Base-by-base conservation (phyloP, 2,329 filamentous ascomycete genomes). In the Mollisiaceae sp. region DNA sequence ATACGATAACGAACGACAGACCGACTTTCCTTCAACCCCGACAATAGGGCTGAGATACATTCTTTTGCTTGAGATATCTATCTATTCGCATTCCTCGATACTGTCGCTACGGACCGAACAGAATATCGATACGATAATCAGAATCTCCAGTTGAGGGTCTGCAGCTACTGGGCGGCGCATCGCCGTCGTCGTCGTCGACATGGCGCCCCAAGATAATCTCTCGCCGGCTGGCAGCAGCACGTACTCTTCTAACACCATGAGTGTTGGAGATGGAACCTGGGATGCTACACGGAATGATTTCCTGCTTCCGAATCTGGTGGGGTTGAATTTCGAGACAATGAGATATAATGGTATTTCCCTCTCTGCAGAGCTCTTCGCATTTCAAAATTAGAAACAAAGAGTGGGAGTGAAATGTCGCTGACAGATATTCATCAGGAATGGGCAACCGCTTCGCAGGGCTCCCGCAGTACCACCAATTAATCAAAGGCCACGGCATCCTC, bases 251-350 rank as follows among this genome's bases (percentile, higher is more conserved):
- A 83, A 89, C 74, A 91, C 88, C n/a, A 82, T 94, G 83, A 83
- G 82, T 63, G 91, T 94, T 18, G 91, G 91, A 68, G 92, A 94
- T 76, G 92, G 92, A 24, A 94, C 92, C 39, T 95, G 92, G 91
- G 90, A 94, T 73, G 89, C 90, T 64, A 82, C 84, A 65, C 89
- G 89, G 75, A 92, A 94, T 74, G 88, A 86, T 20, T 95, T 94
- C 76, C 80, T 95, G 62, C 80, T 95, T 60, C 92, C 92, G 41
- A 93, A 93, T 74, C 80, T 95, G 55, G 82, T 89, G 72, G 91
- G 91, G 9, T 79, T 92, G 69, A 92, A 93, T 75, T 92, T 92
- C 76, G 90, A 89, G 59, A 94, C 91, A 6, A 94, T 92, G 88
- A 88, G 85, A 76, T 93, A 93, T 79, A 95, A 95, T 85, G 92